Base-by-base conservation (phyloP, 2,329 filamentous ascomycete genomes). In the Fusarium veterinarium region DNA sequence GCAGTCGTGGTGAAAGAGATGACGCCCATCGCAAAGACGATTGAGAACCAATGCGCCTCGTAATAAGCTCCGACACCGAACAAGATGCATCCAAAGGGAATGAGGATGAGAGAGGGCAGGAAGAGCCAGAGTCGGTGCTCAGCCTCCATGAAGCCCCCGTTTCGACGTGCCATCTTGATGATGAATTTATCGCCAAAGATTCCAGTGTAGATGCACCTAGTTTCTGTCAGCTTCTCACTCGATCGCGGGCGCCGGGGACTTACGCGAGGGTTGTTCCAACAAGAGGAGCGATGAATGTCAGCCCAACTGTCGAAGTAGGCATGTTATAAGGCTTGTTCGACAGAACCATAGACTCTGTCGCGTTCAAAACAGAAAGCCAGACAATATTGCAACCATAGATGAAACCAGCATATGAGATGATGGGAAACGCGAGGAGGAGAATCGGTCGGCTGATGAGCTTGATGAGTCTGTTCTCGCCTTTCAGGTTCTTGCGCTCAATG, bases 221-320 rank as follows among this genome's bases (percentile, higher is more conserved):
- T 4, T 5, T 48, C 13, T 31, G 20, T 48, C 7, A 48, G 14
- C 19, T 20, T 46, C 14, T 3, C 9, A 44, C 1, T 11, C 23
- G 1, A 8, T 44, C 11, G 11, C 11, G 11, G 4, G 17, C 0
- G 17, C 9, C 11, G 7, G 6, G 4, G 11, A 46, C 28, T 31
- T 48, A 31, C 45, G 45, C 45, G 10, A 48, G 28, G 28, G 45
- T 48, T 5, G 20, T 48, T 31, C 45, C 45, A n/a, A 48, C 30
- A 14, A n/a, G 28, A 4, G 45, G 45, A 48, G 45, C 45, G 3
- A 48, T 48, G 10, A 48, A 31, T 12, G 45, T 48, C 14, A 48
- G 3, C 4, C 45, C 45, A 8, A 48, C 45, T 8, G 45, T 31
- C 0, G 45, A 48, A 3, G 45, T 48, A n/a, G 20, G 28, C 45